Evolutionary conservation across 345 rosid species (phyloP).

Genomic region (Bretschneidera sinensis): DNA sequence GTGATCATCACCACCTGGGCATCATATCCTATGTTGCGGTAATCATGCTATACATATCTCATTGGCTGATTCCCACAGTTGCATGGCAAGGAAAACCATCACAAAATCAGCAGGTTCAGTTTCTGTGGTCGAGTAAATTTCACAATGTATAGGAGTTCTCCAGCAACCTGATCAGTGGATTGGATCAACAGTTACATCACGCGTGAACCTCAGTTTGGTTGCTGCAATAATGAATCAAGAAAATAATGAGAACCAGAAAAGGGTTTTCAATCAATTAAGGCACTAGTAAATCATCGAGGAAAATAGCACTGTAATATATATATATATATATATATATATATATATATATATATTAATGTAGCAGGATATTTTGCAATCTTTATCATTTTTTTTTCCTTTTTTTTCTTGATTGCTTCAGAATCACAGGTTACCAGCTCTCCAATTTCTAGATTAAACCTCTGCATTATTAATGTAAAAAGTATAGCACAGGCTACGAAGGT

Average conservation of each 20-base stretch:
- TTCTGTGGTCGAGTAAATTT: constrained; percentile 4
- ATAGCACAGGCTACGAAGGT: no score
- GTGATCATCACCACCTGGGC: constrained; percentile 17
- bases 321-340: no score
- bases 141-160: constrained; percentile 8
- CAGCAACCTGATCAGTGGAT: constrained; percentile 9
- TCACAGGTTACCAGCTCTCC: no score
- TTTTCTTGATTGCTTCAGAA: no score
- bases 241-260: background rate
- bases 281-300: background rate
- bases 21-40: constrained; percentile 1
- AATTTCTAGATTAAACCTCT: no score
- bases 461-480: no score
- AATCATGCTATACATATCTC: constrained; percentile 16
- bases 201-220: constrained; percentile 28
- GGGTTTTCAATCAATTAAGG: background rate
- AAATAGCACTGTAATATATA: no score
- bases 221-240: constrained; percentile 20
- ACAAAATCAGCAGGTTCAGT: constrained; percentile 6
- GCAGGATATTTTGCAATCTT: no score
- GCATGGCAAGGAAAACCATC: background rate
- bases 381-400: no score
- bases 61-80: constrained; percentile 5
- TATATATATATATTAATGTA: no score
- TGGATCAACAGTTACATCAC: constrained; percentile 6